Evolutionary conservation across 73 alveolate genomes (phyloP).

Genomic region (Paramecium primaurelia): DNA sequence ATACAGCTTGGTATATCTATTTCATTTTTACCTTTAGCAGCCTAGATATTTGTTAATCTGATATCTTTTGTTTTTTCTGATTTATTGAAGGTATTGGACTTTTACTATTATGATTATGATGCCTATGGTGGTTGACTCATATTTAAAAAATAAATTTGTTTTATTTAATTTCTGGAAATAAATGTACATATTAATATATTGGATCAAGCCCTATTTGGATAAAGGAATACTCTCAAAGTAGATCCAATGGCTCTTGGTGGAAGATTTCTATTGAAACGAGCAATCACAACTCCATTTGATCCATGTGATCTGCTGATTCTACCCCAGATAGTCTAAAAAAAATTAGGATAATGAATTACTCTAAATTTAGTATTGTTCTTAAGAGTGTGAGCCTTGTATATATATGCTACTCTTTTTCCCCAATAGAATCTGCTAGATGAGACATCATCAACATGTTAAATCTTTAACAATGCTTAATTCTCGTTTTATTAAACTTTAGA

Average conservation of each 20-base stretch:
- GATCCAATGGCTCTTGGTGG: conserved; percentile 93
- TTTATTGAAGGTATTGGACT: conserved; percentile 18
- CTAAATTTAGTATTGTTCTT: conserved; percentile 78
- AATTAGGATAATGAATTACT: neutral
- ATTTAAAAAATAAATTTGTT: neutral
- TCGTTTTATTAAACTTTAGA: conserved; percentile 72
- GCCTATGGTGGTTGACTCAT: neutral
- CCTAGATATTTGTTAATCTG: conserved; percentile 46
- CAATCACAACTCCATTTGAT: conserved; percentile 86
- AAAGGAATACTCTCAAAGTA: conserved; percentile 88
- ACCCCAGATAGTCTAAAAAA: conserved; percentile 86
- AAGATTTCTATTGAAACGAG: conserved; percentile 81
- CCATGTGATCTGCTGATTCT: conserved; percentile 89
- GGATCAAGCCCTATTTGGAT: conserved; percentile 71
- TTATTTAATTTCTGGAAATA: conserved; percentile 13
- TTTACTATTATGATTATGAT: neutral
- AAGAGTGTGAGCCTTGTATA: conserved; percentile 74
- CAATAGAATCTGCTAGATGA: conserved; percentile 78
- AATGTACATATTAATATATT: conserved; percentile 7
- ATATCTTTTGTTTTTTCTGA: conserved; percentile 56
- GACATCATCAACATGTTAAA: conserved; percentile 76
- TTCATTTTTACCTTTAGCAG: conserved; percentile 51
- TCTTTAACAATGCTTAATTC: conserved; percentile 81
- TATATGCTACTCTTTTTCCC: conserved; percentile 88
- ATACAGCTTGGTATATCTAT: conserved; percentile 69